Base-by-base conservation (phyloP, 2,329 filamentous ascomycete species). In the Penicillium decumbens region DNA sequence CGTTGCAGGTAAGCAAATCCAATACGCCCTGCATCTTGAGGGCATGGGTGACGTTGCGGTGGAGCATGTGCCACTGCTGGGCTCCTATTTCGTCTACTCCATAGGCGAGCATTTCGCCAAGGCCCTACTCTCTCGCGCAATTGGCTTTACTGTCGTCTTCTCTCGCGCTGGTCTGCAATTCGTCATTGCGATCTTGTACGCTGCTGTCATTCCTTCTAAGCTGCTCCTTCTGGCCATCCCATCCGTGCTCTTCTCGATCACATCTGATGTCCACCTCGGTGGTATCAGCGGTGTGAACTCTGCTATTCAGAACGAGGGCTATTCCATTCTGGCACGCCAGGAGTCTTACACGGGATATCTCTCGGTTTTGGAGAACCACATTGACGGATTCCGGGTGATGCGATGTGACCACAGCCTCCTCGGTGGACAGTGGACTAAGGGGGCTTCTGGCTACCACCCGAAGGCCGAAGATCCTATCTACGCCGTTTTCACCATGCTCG, bases 331-430 rank as follows among this genome's bases (percentile, higher is more conserved):
- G 39, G 91, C 90, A 41, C 84, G 93, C 9, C 79, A 81, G 57
- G 93, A 97, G 69, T 95, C 90, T 0, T 71, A 87, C 42, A 97
- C 93, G 0, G 93, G 93, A 6, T 97, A 98, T 65, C 77, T 98
- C 38, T 95, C 92, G 0, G 88, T 98, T 1, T 67, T 96, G 24
- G 88, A 98, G 58, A 93, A 84, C 65, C 65, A 78, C 6, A 72
- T 84, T 4, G 77, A 82, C 33, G 80, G 84, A 1, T 96, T 88
- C 70, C 81, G 90, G 1, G 82, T 91, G 13, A 81, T 98, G 78
- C 83, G 93, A 52, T 96, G 90, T 67, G 93, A 97, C 63, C 93
- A 98, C 69, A 95, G 90, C 63, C 77, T 98, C 28, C 79, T 98
- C 1, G 93, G 93, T 35, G 93, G 93, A 30, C 88, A 96, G 70